phyloP scores from a whole-genome alignment of 495 filamentous ascomycete species.

The Apiosordaria backusii region DNA sequence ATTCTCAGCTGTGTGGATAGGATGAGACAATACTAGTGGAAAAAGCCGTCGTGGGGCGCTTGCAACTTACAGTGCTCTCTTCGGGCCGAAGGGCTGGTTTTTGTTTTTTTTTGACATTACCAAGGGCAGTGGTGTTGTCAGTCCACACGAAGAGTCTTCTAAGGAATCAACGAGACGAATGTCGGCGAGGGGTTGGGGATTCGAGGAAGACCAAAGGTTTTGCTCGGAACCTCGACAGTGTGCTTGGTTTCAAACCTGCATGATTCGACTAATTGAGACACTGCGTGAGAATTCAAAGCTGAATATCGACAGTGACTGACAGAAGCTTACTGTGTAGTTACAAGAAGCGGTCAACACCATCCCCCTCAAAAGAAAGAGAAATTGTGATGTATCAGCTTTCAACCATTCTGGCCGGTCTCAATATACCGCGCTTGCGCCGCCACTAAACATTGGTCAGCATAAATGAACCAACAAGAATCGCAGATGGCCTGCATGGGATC shows the following conservation, averaged over 20 bases:
- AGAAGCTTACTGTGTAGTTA: not conserved
- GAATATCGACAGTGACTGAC: not conserved
- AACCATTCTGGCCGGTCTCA: not conserved
- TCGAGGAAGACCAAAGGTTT: not conserved
- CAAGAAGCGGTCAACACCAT: not conserved
- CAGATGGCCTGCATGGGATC: not conserved
- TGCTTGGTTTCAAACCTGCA: not conserved
- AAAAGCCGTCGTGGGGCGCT: no score
- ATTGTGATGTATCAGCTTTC: not conserved
- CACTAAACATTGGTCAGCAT: not conserved
- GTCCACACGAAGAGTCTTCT: not conserved
- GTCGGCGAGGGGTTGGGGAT: not conserved
- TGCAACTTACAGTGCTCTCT: no score
- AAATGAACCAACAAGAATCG: not conserved
- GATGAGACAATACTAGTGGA: not conserved
- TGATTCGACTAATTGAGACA: not conserved
- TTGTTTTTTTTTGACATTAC: no score
- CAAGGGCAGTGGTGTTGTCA: no score
- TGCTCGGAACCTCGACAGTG: not conserved
- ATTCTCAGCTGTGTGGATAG: not conserved
- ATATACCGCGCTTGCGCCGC: not conserved
- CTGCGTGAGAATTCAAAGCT: not conserved
- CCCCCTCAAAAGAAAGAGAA: not conserved
- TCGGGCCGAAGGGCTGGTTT: no score
- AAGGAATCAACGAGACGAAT: not conserved